Percentiles rank a stretch among this genome's conserved stretches.
These are phyloP conservation scores for Amanita inopinata DNA, from an alignment of 768 basidiomycete species.

Conservation along the genomic window DNA sequence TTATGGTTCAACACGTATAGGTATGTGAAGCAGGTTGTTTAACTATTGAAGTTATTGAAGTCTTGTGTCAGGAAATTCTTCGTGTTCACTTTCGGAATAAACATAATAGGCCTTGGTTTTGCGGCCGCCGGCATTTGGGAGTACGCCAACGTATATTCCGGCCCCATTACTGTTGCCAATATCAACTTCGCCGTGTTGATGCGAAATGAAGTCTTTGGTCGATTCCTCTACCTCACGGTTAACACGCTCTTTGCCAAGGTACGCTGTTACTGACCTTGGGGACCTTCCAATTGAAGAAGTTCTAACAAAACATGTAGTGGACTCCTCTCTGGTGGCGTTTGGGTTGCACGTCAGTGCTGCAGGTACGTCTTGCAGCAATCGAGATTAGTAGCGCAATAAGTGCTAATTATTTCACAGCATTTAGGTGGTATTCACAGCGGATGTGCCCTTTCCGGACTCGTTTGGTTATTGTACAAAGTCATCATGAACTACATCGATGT, in stretches of 20 bases:
- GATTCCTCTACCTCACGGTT: conserved; percentile 52
- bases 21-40: conserved; percentile 21
- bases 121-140: conserved; percentile 58
- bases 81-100: conserved; percentile 47
- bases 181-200: conserved; percentile 63
- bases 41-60: not conserved
- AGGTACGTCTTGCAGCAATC: conserved; percentile 28
- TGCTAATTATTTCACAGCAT: conserved; percentile 33
- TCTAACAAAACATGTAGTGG: conserved; percentile 39
- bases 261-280: conserved; percentile 5
- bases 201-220: conserved; percentile 72
- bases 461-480: conserved; percentile 61
- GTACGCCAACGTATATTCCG: conserved; percentile 49
- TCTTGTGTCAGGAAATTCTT: conserved; percentile 52
- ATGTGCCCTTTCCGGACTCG: conserved; percentile 59
- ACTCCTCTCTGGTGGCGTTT: conserved; percentile 63
- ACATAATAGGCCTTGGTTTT: conserved; percentile 51
- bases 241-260: conserved; percentile 69
- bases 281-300: not conserved
- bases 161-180: conserved; percentile 64
- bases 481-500: conserved; percentile 43
- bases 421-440: conserved; percentile 75
- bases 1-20: conserved; percentile 71
- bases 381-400: conserved; percentile 2
- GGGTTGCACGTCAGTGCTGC: conserved; percentile 63